Evolutionary conservation across 768 basidiomycete species (phyloP), one percentile per base, ranked within the genome.

Genomic region (Phaffia tasmanica): DNA sequence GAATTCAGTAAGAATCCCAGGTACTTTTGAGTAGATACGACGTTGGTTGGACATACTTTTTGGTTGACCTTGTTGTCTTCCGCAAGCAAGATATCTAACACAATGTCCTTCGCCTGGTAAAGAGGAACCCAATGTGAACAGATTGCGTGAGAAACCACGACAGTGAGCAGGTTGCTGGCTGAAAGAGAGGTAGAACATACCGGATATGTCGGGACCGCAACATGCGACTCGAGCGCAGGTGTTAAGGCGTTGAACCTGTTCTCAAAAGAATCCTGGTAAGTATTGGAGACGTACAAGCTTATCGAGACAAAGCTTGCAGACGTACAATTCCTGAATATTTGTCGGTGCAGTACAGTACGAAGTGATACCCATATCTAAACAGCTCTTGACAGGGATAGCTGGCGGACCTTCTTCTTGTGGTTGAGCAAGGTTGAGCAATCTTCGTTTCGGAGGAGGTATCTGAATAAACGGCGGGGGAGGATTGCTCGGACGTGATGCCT

Each of bases 321-420:
- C 64, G 23, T n/a, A 65, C 16, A 99, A 84, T 72, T 97, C 94
- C 75, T 90, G 87, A 1, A 86, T 82, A 15, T 84, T 83, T 46
- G 90, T 85, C 8, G 94, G 94, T 1, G 89, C 89, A 1, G 91
- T 95, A 71, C 94, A 85, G 74, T 95, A 91, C 19, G 93, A 88
- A 69, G 86, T 88, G 74, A 99, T 94, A 70, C 91, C 91, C 77
- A 94, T 92, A 77, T 95, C 92, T 62, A 94, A 79, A 75, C 92
- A 95, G 86, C 89, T 92, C 82, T 94, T 94, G 73, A 95, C 90
- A 85, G 76, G 75, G 4, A 77, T 76, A 19, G 77, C 75, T 7
- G 75, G 74, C 0, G 74, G 70, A 46, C 70, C 67, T 57, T 76
- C 73, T n/a, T 75, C 74, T 11, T 69, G 63, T 25, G 71, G 70